Evolutionary conservation across 2,329 filamentous ascomycete species (phyloP), one percentile per base, ranked within the genome.

Genomic region (Pezizomycotina sp.): DNA sequence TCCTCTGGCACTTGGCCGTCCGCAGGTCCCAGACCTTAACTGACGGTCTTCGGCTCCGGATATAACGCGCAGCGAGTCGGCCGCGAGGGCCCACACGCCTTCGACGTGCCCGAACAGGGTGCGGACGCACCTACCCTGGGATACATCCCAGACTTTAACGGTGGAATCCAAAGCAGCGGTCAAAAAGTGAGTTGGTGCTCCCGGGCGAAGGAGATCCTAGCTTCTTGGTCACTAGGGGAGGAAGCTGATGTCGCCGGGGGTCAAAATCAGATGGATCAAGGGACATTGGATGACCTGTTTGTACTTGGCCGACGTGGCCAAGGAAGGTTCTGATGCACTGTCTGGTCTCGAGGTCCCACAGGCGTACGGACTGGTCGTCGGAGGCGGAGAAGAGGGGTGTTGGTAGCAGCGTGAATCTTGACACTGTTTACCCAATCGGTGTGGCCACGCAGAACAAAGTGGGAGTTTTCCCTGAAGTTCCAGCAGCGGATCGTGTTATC

Each of bases 31-130:
- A 98, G 20, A 80, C 73, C 62, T 95, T 95, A 51, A 92, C 72
- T 86, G 91, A 26, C 81, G 75, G 58, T 98, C 89, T 56, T 95
- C 83, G 7, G 81, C 79, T 1, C 84, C 86, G 12, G 77, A 82
- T 9, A 95, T 82, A 10, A 92, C 72, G 7, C 89, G 73, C 13
- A 95, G 62, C 1, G 78, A 84, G 58, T 95, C 86, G 3, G 80
- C 86, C 0, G 79, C 81, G 2, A 98, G 65, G 4, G 80, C 78
- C 89, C 89, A 98, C 13, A 98, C 77, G 20, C 89, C 89, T 57
- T 98, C 89, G 14, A 98, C 70, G 52, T 98, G 89, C 0, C 89
- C 89, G 55, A 95, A 98, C 63, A 93, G 92, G 20, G 82, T 92
- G 44, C 82, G 78, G 21, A 93, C 66, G 51, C 81, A 92, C 46